phyloP scores from a whole-genome alignment of 306 rosid genomes.

The Inga leiocalycina region DNA sequence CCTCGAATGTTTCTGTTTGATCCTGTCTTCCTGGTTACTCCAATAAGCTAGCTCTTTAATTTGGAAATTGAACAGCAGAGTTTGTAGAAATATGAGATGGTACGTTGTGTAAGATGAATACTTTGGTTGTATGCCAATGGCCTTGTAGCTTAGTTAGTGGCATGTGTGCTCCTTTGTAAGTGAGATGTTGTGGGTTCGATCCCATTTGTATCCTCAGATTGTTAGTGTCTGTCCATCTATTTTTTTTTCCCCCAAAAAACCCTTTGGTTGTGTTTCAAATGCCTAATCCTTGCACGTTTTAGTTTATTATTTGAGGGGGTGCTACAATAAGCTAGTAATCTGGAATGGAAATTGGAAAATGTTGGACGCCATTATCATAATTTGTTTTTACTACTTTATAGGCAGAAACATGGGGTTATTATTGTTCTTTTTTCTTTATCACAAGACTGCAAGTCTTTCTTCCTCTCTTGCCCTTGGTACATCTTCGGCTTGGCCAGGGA shows the following conservation, averaged over 20 bases:
- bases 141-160: too few relatives aligned
- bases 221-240: too few relatives aligned
- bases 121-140: background rate
- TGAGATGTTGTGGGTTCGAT: too few relatives aligned
- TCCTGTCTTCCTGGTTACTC: constrained; percentile 21
- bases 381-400: background rate
- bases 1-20: constrained; percentile 27
- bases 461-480: background rate
- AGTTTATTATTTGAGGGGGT: background rate
- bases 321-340: background rate
- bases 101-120: background rate
- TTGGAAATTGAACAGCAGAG: background rate
- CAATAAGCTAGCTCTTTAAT: constrained; percentile 9
- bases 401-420: background rate
- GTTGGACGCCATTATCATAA: background rate
- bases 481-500: too few relatives aligned
- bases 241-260: too few relatives aligned
- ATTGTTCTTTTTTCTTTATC: background rate
- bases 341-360: background rate
- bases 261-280: background rate
- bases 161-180: too few relatives aligned
- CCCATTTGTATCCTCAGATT: too few relatives aligned
- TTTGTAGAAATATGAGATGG: background rate
- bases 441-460: background rate
- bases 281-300: background rate